Evolutionary conservation across 2,329 filamentous ascomycete species (phyloP).

Genomic region (Cercospora berteroae): DNA sequence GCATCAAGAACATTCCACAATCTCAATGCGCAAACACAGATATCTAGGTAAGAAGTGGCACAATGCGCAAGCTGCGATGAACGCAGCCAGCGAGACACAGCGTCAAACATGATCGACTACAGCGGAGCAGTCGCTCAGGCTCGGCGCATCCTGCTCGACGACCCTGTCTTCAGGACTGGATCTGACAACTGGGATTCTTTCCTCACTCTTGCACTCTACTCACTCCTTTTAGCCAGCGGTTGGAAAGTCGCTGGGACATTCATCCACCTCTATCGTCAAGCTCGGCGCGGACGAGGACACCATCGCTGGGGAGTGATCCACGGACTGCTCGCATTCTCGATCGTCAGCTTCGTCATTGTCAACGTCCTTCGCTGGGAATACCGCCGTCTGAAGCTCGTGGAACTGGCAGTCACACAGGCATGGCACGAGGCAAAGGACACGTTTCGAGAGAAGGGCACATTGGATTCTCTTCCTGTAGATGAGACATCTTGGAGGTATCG

Average conservation of each 20-base stretch:
- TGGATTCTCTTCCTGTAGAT: neutral
- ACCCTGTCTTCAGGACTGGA: neutral
- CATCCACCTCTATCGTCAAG: neutral
- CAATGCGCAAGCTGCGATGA: neutral
- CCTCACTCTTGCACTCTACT: constrained; percentile 4
- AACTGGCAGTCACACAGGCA: neutral
- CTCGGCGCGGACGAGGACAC: neutral
- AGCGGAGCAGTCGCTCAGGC: neutral
- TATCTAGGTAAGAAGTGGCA: neutral
- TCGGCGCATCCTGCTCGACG: neutral
- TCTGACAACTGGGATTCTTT: neutral
- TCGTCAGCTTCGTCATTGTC: neutral
- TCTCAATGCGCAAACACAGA: neutral
- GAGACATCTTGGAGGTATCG: neutral
- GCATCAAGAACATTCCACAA: neutral
- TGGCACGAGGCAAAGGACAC: neutral
- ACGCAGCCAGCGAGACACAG: neutral
- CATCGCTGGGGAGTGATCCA: neutral
- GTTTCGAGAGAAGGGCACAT: neutral
- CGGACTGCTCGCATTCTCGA: constrained; percentile 5
- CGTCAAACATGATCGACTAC: neutral
- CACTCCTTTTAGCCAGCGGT: neutral
- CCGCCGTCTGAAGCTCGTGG: constrained; percentile 7
- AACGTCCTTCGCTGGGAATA: constrained; percentile 11
- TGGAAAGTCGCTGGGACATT: neutral